Evolutionary conservation across 2,329 filamentous ascomycete genomes (phyloP).

Genomic region (Aspergillus nomiae): DNA sequence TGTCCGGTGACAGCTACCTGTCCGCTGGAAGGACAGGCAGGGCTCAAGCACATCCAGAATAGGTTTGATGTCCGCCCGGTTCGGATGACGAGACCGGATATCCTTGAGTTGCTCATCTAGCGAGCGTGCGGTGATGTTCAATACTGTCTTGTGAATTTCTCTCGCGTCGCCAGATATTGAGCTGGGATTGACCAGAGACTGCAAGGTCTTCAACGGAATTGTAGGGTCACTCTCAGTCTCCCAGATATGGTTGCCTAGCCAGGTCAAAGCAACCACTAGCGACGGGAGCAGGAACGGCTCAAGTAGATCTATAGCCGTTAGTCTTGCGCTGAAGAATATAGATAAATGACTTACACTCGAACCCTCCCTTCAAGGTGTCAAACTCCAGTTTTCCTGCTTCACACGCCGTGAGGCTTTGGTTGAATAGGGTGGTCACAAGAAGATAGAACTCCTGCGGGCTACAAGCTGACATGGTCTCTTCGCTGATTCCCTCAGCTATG

Average conservation of each 20-base stretch:
- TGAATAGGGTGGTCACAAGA: slow-evolving; percentile 63
- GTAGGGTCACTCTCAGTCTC: slow-evolving; percentile 52
- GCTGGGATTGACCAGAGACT: slow-evolving; percentile 58
- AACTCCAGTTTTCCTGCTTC: slow-evolving; percentile 57
- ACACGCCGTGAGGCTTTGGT: slow-evolving; percentile 62
- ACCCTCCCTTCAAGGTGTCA: slow-evolving; percentile 61
- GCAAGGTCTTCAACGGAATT: slow-evolving; percentile 57
- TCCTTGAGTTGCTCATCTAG: slow-evolving; percentile 56
- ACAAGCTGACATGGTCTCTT: slow-evolving; percentile 66
- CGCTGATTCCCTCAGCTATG: slow-evolving; percentile 63
- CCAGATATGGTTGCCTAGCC: slow-evolving; percentile 61
- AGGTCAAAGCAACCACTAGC: slow-evolving; percentile 59
- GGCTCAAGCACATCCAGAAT: slow-evolving; percentile 55
- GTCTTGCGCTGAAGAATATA: slow-evolving; percentile 2
- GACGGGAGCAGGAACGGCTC: slow-evolving; percentile 66
- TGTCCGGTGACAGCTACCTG: slow-evolving; percentile 45
- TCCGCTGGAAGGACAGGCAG: slow-evolving; percentile 54
- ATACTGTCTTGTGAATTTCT: slow-evolving; percentile 62
- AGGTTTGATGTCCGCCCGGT: slow-evolving; percentile 54
- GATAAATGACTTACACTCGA: slow-evolving; percentile 56
- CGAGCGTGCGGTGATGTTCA: slow-evolving; percentile 56
- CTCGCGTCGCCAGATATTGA: slow-evolving; percentile 62
- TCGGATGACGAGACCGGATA: slow-evolving; percentile 51
- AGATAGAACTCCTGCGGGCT: slow-evolving; percentile 66
- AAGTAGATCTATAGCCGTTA: slow-evolving; percentile 52